Evolutionary conservation across 2,329 filamentous ascomycete genomes (phyloP), one percentile per base, ranked within the genome.

Genomic region (Ramularia collo-cygni): DNA sequence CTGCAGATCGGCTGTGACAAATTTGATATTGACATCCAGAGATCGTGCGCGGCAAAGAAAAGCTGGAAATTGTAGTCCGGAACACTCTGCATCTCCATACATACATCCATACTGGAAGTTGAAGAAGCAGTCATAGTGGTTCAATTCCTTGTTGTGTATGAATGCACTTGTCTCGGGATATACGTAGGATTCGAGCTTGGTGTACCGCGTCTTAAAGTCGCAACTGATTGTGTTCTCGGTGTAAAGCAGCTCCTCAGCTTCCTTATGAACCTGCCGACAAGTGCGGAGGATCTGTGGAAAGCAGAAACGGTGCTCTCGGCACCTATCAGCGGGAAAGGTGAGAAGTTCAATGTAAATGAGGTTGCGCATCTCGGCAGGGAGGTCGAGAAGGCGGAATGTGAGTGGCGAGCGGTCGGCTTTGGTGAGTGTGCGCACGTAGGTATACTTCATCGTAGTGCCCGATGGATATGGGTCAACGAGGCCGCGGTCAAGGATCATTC

Each of bases 231-330:
- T 16, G 37, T 36, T 40, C 30, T 31, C 27, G 4, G 10, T 15
- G 19, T 56, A 54, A 2, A 59, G 45, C 6, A 59, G 42, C 1
- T 37, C 28, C 4, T 21, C 42, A 3, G 49, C 54, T 33, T 59
- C 57, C 7, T 44, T 30, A 40, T 56, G 39, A 10, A 55, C 21
- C 4, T 31, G 7, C 17, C 35, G 34, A 28, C 38, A 48, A 6
- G 47, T 42, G 3, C 35, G 37, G 19, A 52, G 35, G 19, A 52
- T 50, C 9, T 34, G 15, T 2, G 47, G 40, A 48, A 64, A 54
- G 18, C 72, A 53, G 14, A 27, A 18, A 12, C 13, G 10, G 5
- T 16, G 13, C 8, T 21, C 14, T 9, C 17, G 26, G 6, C 12
- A n/a, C n/a, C n/a, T n/a, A n/a, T n/a, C n/a, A n/a, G 26, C 34